Base-by-base conservation (phyloP, 306 rosid genomes). In the Quercus bicolor region DNA sequence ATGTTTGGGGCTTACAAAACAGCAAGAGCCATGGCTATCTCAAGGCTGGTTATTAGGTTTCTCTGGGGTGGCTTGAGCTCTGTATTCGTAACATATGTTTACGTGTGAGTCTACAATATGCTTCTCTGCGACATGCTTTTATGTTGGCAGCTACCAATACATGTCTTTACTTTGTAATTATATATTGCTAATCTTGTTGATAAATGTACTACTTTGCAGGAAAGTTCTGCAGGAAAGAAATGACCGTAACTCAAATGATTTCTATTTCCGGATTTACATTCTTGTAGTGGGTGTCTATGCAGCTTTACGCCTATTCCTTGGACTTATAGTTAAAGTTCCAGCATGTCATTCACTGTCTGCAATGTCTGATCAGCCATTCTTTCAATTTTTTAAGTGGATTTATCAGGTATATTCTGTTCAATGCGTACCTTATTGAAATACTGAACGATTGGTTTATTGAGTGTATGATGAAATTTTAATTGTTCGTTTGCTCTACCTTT, bases 11-110 rank as follows among this genome's bases (percentile, higher is more conserved):
- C 98, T 21, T 92, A 95, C 89, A 81, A 83, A 28, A 85, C 94
- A 57, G 98, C 98, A 79, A 88, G 98, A 88, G 98, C 94, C 81
- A 92, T 95, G 98, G 98, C 98, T 77, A 87, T 95, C 83, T 95
- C 98, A 77, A 92, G 98, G 85, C 76, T 92, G 73, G 94, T 93
- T 64, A 95, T 95, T 85, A 89, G 91, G 85, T 95, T 95, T 74
- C 90, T 95, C 84, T 95, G 97, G 97, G 88, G 92, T 84, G 97
- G 96, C 79, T 89, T 89, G 89, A 83, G 81, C 86, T 95, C 98
- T 15, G 91, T 55, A 10, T 75, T 77, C 73, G 89, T 95, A 79
- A 91, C 91, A 43, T 95, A 91, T 82, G 51, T 95, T 61, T 95
- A 92, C 77, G 18, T 92, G 98, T 95, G 84, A 91, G 98, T 89